phyloP scores from a whole-genome alignment of 2,329 filamentous ascomycete species.

The Ceratocystis alfenasii region DNA sequence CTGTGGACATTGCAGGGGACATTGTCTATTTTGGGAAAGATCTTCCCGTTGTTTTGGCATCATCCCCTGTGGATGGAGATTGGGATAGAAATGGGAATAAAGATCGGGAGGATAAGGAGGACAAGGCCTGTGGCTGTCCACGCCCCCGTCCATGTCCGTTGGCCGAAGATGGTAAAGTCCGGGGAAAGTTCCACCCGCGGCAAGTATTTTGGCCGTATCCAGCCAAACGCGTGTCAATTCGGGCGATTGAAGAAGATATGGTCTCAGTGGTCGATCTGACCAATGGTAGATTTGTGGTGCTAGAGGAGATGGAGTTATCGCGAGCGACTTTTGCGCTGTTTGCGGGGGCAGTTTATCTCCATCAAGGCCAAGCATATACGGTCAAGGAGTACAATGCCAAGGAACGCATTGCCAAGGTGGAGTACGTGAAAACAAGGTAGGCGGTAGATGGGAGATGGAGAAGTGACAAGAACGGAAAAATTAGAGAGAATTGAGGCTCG shows the following conservation, averaged over 20 bases:
- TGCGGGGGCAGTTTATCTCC: conserved; percentile 90
- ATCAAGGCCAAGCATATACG: conserved; percentile 87
- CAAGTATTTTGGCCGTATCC: conserved; percentile 77
- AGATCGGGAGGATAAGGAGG: not conserved
- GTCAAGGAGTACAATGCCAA: conserved; percentile 81
- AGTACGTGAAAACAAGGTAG: conserved; percentile 50
- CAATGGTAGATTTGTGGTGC: conserved; percentile 65
- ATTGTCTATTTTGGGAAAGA: conserved; percentile 59
- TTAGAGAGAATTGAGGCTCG: not conserved
- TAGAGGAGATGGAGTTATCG: conserved; percentile 92
- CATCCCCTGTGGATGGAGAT: not conserved
- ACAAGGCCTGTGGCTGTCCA: not conserved
- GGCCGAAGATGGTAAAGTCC: conserved; percentile 27
- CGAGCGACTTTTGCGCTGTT: conserved; percentile 95
- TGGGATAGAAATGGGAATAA: no score
- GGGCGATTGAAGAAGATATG: conserved; percentile 78
- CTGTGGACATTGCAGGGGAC: conserved; percentile 69
- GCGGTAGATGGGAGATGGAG: not conserved
- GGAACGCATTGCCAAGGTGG: conserved; percentile 70
- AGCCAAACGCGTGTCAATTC: conserved; percentile 71
- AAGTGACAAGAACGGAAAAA: not conserved
- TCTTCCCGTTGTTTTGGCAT: conserved; percentile 40
- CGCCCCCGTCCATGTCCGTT: not conserved
- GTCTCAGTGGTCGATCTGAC: conserved; percentile 89
- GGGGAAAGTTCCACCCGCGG: conserved; percentile 80